phyloP scores from a whole-genome alignment of 2,329 filamentous ascomycete species.

The Aspergillus sp. region DNA sequence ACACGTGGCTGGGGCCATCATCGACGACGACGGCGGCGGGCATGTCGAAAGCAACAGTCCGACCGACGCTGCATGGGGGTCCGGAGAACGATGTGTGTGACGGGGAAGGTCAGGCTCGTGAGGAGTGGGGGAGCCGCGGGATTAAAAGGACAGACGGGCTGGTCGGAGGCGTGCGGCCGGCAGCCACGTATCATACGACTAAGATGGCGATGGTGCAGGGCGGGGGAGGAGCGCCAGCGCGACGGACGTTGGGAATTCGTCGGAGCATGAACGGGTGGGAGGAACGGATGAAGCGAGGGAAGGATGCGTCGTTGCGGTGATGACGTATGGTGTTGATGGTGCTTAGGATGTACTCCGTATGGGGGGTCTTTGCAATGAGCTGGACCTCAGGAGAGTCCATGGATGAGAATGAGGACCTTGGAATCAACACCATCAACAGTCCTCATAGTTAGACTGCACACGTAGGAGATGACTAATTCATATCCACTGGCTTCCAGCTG shows the following conservation, averaged over 20 bases:
- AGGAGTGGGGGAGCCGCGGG: constrained; percentile 19
- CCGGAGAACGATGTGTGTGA: constrained; percentile 9
- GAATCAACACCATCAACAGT: too few species aligned
- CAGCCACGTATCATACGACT: constrained; percentile 38
- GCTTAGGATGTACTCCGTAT: too few species aligned
- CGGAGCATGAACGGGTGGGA: constrained; percentile 45
- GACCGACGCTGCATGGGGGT: constrained; percentile 10
- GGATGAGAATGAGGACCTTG: too few species aligned
- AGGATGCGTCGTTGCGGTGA: constrained; percentile 14
- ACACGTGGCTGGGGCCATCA: constrained; percentile 34
- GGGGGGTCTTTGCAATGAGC: too few species aligned
- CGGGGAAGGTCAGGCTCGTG: constrained; percentile 8
- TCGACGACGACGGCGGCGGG: constrained; percentile 1
- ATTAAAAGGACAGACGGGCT: constrained; percentile 23
- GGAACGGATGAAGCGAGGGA: constrained; percentile 34
- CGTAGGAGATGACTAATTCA: too few species aligned
- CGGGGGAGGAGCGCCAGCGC: constrained; percentile 18
- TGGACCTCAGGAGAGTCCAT: too few species aligned
- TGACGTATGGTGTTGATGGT: too few species aligned
- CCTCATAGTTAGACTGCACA: too few species aligned
- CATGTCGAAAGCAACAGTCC: constrained; percentile 14
- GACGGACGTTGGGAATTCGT: constrained; percentile 42
- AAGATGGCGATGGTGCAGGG: constrained; percentile 37
- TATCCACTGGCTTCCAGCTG: too few species aligned
- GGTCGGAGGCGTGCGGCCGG: constrained; percentile 23